Conservation (phyloP, 2,329 filamentous ascomycete species). For the Aspergillus sclerotialis region DNA sequence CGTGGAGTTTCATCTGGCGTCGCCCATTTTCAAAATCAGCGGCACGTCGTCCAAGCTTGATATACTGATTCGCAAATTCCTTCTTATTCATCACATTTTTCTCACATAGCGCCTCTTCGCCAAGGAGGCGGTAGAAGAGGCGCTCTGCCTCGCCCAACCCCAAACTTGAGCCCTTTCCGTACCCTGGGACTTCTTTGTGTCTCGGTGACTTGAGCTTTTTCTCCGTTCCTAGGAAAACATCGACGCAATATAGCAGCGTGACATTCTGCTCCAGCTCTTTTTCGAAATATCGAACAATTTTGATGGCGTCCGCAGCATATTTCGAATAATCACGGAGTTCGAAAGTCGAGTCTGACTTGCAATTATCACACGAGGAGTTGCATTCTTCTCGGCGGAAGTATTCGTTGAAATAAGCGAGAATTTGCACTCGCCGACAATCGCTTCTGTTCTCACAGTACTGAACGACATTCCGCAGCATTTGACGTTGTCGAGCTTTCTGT, state of each 20-base stretch:
- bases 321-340: constrained; percentile 70
- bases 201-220: constrained; percentile 48
- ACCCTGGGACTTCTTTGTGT: constrained; percentile 50
- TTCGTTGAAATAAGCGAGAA: constrained; percentile 93
- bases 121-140: constrained; percentile 69
- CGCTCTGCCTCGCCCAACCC: constrained; percentile 73
- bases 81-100: constrained; percentile 57
- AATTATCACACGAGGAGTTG: constrained; percentile 78
- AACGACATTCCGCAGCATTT: constrained; percentile 79
- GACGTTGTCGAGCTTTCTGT: constrained; percentile 75
- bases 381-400: constrained; percentile 67
- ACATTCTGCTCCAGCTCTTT: constrained; percentile 44
- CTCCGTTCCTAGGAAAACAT: constrained; percentile 68
- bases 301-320: constrained; percentile 64
- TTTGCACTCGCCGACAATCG: constrained; percentile 80
- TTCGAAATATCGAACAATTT: constrained; percentile 56
- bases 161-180: constrained; percentile 62
- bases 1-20: constrained; percentile 45
- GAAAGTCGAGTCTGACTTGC: constrained; percentile 64
- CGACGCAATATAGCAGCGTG: constrained; percentile 74
- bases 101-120: constrained; percentile 67
- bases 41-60: constrained; percentile 37
- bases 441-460: constrained; percentile 83
- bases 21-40: constrained; percentile 41
- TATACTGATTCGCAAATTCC: constrained; percentile 68